These are phyloP conservation scores for Hymenoscyphus fraxineus DNA, from an alignment of 2,329 filamentous ascomycete genomes.

Conservation along the genomic window DNA sequence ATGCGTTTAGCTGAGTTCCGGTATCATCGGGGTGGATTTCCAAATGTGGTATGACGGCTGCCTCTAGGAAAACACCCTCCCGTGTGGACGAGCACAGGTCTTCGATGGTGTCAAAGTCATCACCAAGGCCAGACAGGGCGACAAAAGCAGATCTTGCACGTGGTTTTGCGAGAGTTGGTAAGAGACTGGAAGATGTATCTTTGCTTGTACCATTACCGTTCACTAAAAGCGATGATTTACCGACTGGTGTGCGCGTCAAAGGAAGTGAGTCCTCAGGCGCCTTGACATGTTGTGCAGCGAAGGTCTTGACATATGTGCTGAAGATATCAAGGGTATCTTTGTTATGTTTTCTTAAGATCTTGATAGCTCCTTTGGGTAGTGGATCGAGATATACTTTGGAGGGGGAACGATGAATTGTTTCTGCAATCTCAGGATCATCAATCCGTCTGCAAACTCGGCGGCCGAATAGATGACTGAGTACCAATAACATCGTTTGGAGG, in stretches of 20 bases:
- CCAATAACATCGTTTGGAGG: slow-evolving; percentile 59
- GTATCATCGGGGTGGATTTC: slow-evolving; percentile 55
- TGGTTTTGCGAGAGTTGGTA: slow-evolving; percentile 38
- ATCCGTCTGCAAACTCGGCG: slow-evolving; percentile 50
- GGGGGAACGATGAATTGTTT: slow-evolving; percentile 52
- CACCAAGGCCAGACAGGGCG: slow-evolving; percentile 64
- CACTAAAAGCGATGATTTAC: slow-evolving; percentile 15
- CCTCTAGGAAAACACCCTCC: slow-evolving; percentile 69
- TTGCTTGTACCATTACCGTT: slow-evolving; percentile 12
- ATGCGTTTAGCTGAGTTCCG: slow-evolving; percentile 55
- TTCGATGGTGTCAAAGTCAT: slow-evolving; percentile 59
- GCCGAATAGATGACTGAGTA: slow-evolving; percentile 68
- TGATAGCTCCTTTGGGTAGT: slow-evolving; percentile 54
- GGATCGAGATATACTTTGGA: slow-evolving; percentile 63
- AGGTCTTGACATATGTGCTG: slow-evolving; percentile 65
- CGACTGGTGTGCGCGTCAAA: slow-evolving; percentile 29
- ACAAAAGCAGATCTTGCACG: slow-evolving; percentile 64
- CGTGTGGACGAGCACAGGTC: slow-evolving; percentile 66
- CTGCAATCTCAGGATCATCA: slow-evolving; percentile 46
- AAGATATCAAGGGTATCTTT: slow-evolving; percentile 62
- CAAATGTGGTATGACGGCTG: slow-evolving; percentile 68
- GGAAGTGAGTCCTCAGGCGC: slow-evolving; percentile 31
- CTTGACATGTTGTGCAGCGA: slow-evolving; percentile 56
- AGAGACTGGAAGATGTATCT: slow-evolving; percentile 11
- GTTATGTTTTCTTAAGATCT: slow-evolving; percentile 60